These are phyloP conservation scores for Fragaria iinumae DNA, from an alignment of 306 rosid genomes.

Conservation along the genomic window DNA sequence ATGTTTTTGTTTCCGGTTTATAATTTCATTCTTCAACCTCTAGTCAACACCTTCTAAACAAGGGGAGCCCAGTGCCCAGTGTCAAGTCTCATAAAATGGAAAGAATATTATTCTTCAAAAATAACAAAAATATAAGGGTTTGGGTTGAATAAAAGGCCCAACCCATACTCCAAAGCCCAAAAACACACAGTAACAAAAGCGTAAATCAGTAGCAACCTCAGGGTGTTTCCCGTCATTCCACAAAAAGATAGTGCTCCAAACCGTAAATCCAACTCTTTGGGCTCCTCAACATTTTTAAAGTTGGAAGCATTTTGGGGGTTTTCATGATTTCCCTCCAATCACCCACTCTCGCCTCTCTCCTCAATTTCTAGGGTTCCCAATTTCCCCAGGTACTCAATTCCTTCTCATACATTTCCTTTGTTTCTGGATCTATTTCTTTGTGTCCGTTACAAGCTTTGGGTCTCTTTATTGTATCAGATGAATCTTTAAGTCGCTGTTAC, in stretches of 20 bases:
- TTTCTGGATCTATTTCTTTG: background rate
- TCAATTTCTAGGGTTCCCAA: conserved; percentile 17
- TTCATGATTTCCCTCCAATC: conserved; percentile 6
- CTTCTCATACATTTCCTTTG: background rate
- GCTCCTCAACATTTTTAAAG: background rate
- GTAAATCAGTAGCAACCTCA: background rate
- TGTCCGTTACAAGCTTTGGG: background rate
- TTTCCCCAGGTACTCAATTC: conserved; percentile 11
- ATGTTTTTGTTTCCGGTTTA: too few species aligned
- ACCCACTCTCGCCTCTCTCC: background rate
- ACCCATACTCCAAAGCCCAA: background rate
- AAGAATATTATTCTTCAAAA: too few species aligned
- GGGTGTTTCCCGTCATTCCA: background rate
- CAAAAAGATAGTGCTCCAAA: background rate
- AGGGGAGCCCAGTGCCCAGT: too few species aligned
- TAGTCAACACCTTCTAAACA: too few species aligned
- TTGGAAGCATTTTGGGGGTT: background rate
- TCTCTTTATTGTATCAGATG: background rate
- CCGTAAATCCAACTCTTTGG: conserved; percentile 23
- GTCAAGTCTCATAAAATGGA: too few species aligned
- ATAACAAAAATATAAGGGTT: too few species aligned
- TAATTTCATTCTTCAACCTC: too few species aligned
- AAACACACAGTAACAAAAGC: background rate
- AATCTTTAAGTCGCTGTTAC: background rate
- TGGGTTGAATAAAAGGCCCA: background rate